A percentile compares a stretch with the other conserved stretches of the same genome.
Evolutionary conservation across 1,284 basidiomycete species (phyloP).

Genomic region (Cryptococcus sp.): DNA sequence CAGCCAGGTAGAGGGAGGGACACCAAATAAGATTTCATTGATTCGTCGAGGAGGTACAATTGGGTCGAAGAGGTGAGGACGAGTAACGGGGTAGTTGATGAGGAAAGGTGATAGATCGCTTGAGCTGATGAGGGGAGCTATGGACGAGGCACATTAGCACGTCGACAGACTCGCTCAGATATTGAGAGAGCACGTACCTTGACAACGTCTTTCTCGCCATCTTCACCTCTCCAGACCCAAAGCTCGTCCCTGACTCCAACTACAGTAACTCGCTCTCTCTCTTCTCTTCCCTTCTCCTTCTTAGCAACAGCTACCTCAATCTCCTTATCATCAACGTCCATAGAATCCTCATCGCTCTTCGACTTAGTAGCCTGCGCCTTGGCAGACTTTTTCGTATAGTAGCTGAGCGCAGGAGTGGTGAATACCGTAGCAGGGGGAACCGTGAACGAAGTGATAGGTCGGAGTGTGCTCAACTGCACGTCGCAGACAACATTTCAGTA

Average conservation of each 20-base stretch:
- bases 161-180: too few species aligned
- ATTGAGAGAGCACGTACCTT: constrained; percentile 15
- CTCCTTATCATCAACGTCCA: constrained; percentile 14
- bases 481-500: not conserved
- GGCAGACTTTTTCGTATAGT: constrained; percentile 14
- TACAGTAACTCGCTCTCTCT: constrained; percentile 30
- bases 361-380: not conserved
- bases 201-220: constrained; percentile 28
- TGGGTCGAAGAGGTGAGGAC: constrained; percentile 14
- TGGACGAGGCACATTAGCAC: too few species aligned
- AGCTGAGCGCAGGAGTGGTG: constrained; percentile 42
- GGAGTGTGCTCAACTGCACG: constrained; percentile 43
- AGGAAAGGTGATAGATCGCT: constrained; percentile 20
- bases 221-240: constrained; percentile 48
- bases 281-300: constrained; percentile 7
- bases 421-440: constrained; percentile 49
- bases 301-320: not conserved
- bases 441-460: constrained; percentile 49
- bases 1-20: not conserved
- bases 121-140: constrained; percentile 11
- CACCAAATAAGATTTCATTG: constrained; percentile 6
- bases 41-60: constrained; percentile 23
- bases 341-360: constrained; percentile 16
- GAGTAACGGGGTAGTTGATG: constrained; percentile 17
- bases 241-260: constrained; percentile 38